Conservation (phyloP, 176 grass and related monocot species). For the Stipa capillata region DNA sequence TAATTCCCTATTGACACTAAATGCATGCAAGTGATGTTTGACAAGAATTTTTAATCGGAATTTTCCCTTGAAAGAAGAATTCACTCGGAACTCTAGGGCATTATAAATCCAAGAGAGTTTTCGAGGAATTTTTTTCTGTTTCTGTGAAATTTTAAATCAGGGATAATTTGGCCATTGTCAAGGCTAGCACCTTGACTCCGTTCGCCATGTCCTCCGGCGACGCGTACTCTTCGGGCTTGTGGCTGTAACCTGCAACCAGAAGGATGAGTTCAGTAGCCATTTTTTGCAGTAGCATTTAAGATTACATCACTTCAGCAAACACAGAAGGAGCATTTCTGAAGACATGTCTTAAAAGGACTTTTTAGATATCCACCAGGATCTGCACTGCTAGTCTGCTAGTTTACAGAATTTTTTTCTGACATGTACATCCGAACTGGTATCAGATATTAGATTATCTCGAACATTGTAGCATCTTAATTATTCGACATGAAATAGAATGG, state of each 20-base stretch:
- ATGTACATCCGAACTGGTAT: not conserved
- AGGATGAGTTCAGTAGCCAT: not conserved
- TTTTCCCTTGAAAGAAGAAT: too few relatives aligned
- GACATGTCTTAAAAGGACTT: not conserved
- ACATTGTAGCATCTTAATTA: not conserved
- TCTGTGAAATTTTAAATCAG: not conserved
- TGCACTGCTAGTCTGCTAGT: not conserved
- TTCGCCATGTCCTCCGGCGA: constrained; percentile 70
- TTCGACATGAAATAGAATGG: not conserved
- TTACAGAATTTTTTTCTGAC: not conserved
- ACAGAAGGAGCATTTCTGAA: not conserved
- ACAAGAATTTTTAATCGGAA: not conserved
- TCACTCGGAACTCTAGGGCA: not conserved
- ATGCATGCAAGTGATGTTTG: too few relatives aligned
- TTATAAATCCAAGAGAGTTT: not conserved
- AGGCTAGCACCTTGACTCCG: constrained; percentile 76
- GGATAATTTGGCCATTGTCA: constrained; percentile 78
- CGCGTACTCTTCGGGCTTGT: constrained; percentile 88
- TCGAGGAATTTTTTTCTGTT: not conserved
- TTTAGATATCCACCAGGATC: not conserved
- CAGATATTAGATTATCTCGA: not conserved
- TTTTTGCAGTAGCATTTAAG: not conserved
- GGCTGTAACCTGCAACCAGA: constrained; percentile 69
- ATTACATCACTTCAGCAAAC: not conserved
- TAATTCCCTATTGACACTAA: too few relatives aligned